Evolutionary conservation across 164 flowering plant genomes (phyloP), one percentile per base, ranked within the genome.

Genomic region (Santalum album): DNA sequence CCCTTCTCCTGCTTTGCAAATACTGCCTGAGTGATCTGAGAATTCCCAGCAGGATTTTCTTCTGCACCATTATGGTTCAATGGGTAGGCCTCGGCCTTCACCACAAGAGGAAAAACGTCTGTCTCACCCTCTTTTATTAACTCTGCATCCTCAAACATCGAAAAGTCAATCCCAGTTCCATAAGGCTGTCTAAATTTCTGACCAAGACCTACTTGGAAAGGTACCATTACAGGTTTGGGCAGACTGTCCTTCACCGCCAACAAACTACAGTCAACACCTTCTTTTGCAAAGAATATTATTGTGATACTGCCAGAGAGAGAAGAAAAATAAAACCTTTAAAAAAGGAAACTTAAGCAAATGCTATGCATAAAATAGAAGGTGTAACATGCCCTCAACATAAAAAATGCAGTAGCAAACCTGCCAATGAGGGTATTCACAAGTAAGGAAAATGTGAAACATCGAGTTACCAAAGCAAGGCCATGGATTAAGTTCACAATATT

Each of bases 1-100:
- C 92, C 97, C 58, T 75, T 83, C 25, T 90, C 97, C 4, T 9
- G 34, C 70, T 84, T 81, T 66, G 86, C 95, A 56, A 90, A 82
- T 23, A 86, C 79, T 4, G 87, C 96, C 57, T 79, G 83, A 1
- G 99, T 94, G 58, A 67, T 62, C 53, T 62, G 63, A 26, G 56
- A 62, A 45, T 67, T 62, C 32, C 59, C 17, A 12, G n/a, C 12
- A n/a, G 49, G 16, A 18, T 18, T 54, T 54, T 18, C 51, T 3
- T 50, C 61, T 5, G 35, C 1, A 16, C 40, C 55, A 3, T 29
- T 22, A 17, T 14, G 12, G n/a, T 43, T 36, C 25, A 44, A 10
- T 2, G 56, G 56, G 44, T 10, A n/a, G 35, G 66, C 56, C 36
- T 62, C 66, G 22, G 63, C 66, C 56, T 58, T 62, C 42, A 67